These are phyloP conservation scores for Microdochium paspali DNA, from an alignment of 2,329 filamentous ascomycete genomes.

Conservation along the genomic window DNA sequence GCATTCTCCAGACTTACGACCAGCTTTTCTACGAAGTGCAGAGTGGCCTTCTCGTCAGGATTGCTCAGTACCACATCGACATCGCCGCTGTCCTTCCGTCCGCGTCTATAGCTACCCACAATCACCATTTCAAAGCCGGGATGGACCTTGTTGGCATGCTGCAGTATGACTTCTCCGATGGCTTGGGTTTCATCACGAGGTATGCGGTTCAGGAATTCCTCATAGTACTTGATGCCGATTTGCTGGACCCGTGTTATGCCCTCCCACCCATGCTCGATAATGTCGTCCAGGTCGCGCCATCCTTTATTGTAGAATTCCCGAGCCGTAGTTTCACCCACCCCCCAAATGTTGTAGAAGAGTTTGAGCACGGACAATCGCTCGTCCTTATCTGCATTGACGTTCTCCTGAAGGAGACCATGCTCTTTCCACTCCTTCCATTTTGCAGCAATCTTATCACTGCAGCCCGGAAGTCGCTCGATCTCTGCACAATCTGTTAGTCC, in stretches of 20 bases:
- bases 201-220: slow-evolving; percentile 69
- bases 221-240: slow-evolving; percentile 89
- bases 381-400: slow-evolving; percentile 54
- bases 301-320: slow-evolving; percentile 70
- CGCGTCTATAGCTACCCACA: slow-evolving; percentile 74
- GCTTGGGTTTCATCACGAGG: slow-evolving; percentile 62
- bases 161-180: slow-evolving; percentile 55
- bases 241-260: slow-evolving; percentile 72
- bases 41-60: slow-evolving; percentile 57
- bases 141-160: slow-evolving; percentile 56
- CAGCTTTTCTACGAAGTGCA: slow-evolving; percentile 62
- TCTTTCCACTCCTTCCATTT: slow-evolving; percentile 68
- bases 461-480: slow-evolving; percentile 60
- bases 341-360: slow-evolving; percentile 80
- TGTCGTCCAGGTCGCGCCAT: slow-evolving; percentile 78
- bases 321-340: slow-evolving; percentile 77
- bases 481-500: slow-evolving; percentile 22
- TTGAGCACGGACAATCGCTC: slow-evolving; percentile 54
- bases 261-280: slow-evolving; percentile 75
- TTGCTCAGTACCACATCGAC: slow-evolving; percentile 83
- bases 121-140: slow-evolving; percentile 48
- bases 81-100: slow-evolving; percentile 65
- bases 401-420: slow-evolving; percentile 52
- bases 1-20: slow-evolving; percentile 60
- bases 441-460: slow-evolving; percentile 67